Conservation (phyloP, 2,329 filamentous ascomycete genomes). For the Diplodia seriata region DNA sequence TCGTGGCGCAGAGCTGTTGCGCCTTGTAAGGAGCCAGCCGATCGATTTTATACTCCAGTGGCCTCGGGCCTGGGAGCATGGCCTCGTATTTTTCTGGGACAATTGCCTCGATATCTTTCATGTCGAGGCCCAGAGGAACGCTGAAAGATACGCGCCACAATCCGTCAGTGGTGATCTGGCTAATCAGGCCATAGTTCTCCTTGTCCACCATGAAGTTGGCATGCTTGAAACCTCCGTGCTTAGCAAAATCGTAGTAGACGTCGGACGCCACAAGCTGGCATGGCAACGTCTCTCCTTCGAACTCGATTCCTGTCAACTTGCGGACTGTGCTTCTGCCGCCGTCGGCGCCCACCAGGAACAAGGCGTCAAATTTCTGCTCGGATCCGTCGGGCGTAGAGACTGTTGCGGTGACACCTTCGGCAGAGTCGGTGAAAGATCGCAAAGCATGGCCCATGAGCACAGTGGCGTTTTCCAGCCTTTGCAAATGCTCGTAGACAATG, state of each 20-base stretch:
- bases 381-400: constrained; percentile 4
- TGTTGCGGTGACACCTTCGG: constrained; percentile 16
- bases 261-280: constrained; percentile 50
- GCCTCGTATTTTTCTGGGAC: constrained; percentile 41
- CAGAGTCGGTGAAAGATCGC: constrained; percentile 33
- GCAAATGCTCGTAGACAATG: constrained; percentile 39
- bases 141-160: constrained; percentile 54
- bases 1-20: constrained; percentile 48
- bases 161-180: constrained; percentile 41
- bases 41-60: constrained; percentile 43
- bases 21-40: constrained; percentile 51
- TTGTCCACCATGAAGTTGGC: constrained; percentile 51
- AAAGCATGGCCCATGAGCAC: constrained; percentile 39
- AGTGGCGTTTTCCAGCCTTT: constrained; percentile 33
- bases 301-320: constrained; percentile 36
- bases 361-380: constrained; percentile 38
- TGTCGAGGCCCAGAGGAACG: constrained; percentile 37
- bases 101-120: constrained; percentile 39
- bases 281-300: constrained; percentile 47
- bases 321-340: constrained; percentile 38
- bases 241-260: constrained; percentile 46
- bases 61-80: constrained; percentile 43
- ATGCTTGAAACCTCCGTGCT: constrained; percentile 47
- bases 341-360: constrained; percentile 44
- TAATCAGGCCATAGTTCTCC: constrained; percentile 48